Conservation (phyloP, 1,139 yeast species). For the Chernovozyma sophiae-reginae region DNA sequence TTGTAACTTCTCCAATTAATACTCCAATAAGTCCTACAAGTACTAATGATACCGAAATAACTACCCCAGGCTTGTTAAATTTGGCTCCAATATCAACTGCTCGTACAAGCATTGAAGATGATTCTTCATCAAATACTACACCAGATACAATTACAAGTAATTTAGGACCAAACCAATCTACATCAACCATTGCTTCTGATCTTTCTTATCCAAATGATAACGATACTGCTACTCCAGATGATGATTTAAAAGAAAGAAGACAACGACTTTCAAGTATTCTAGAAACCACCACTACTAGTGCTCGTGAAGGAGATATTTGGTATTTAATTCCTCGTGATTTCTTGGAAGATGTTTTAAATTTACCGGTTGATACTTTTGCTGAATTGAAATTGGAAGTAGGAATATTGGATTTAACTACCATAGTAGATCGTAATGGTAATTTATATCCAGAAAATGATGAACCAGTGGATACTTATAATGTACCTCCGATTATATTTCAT, state of each 20-base stretch:
- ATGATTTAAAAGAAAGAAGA: slow-evolving; percentile 3
- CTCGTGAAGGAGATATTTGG: slow-evolving; percentile 32
- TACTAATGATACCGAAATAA: background rate
- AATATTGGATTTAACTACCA: slow-evolving; percentile 26
- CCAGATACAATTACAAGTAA: background rate
- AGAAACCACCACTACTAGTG: slow-evolving; percentile 2
- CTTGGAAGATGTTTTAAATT: slow-evolving; percentile 23
- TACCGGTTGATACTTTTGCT: slow-evolving; percentile 20
- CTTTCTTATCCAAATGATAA: slow-evolving; percentile 1
- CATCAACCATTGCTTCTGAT: slow-evolving; percentile 2
- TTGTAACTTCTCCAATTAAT: too few species aligned
- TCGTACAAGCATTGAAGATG: slow-evolving; percentile 2
- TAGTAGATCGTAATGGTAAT: slow-evolving; percentile 30
- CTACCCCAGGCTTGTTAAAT: background rate
- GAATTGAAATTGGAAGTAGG: slow-evolving; percentile 27
- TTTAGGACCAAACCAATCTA: slow-evolving; percentile 4
- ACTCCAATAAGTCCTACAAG: too few species aligned
- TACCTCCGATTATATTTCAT: slow-evolving; percentile 41
- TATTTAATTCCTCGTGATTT: slow-evolving; percentile 31
- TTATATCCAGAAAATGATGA: slow-evolving; percentile 28
- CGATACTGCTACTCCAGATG: slow-evolving; percentile 4
- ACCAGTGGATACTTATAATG: slow-evolving; percentile 24
- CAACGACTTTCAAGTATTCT: background rate
- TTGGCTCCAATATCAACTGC: slow-evolving; percentile 1
- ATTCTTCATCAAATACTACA: slow-evolving; percentile 1